Base-by-base conservation (phyloP, 169 alveolate genomes). In the Toxoplasma gondii region DNA sequence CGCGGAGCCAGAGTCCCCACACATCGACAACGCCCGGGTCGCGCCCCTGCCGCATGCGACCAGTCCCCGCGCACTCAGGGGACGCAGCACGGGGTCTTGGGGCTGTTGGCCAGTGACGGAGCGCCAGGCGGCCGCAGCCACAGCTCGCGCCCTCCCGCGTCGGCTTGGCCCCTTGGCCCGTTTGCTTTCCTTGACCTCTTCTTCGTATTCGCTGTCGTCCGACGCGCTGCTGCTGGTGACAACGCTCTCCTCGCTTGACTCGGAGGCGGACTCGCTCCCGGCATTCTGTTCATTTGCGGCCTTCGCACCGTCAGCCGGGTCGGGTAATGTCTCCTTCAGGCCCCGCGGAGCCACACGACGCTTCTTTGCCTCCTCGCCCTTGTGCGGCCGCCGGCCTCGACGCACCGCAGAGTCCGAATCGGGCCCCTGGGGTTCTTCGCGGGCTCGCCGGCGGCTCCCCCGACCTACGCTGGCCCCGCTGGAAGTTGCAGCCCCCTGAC, bases 301-400 rank as follows among this genome's bases (percentile, higher is more conserved):
- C 39, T n/a, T 74, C 45, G 10, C 43, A 4, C n/a, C n/a, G 27
- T 44, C 45, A 16, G 45, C n/a, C 19, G 44, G 49, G 17, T 4
- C 45, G 12, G 84, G 27, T 29, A 9, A 10, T 69, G 81, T 69
- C n/a, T n/a, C n/a, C n/a, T n/a, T n/a, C n/a, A n/a, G n/a, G n/a
- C n/a, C n/a, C n/a, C 81, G 81, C 5, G 81, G 7, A 4, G 41
- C 81, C 81, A 29, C n/a, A 9, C 38, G 81, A 10, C 38, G 81
- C 81, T 69, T 69, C 81, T n/a, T 74, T 44, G 84, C 43, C 84
- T 36, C n/a, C 84, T 74, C 84, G 84, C 43, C 38, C 82, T 69
- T 34, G 38, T 24, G 82, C 41, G 36, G 49, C 84, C 0, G 84
- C 84, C 43, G 84, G 27, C 17, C 43, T 17, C 84, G 84, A 7